Base-by-base conservation (phyloP, 305 asterid genomes). In the Salvia sclarea region DNA sequence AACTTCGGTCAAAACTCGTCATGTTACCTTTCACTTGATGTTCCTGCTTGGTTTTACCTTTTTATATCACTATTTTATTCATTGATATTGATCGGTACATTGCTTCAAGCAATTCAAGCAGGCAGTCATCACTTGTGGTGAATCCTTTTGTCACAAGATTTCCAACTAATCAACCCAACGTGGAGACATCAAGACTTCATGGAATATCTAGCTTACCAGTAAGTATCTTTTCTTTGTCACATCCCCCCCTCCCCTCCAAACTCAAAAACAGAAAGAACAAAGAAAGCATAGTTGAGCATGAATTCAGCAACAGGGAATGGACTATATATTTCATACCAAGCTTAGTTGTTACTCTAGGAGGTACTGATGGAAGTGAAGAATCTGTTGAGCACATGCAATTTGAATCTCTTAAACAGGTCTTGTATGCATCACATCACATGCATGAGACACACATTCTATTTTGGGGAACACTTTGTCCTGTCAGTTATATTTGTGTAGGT, bases 161-260 rank as follows among this genome's bases (percentile, higher is more conserved):
- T 43, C 67, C 77, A 30, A 61, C 2, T 52, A 70, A 38, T 66
- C 71, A n/a, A 45, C 68, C 73, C 35, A 53, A 20, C 44, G 54
- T 75, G 31, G 16, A 37, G 8, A 24, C 64, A 11, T 48, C 82
- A 54, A 41, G 66, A 53, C 89, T 70, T 14, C 41, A 61, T 64
- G 89, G 92, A 57, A 86, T 80, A 67, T 80, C 85, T 45, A 74
- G 83, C 67, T 61, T 84, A 18, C 78, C 82, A 28, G 91, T 83
- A 71, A 83, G 88, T 75, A 61, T 49, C 47, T 49, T 60, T 60
- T n/a, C n/a, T n/a, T n/a, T n/a, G n/a, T n/a, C n/a, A n/a, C n/a
- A n/a, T n/a, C n/a, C n/a, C n/a, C n/a, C n/a, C n/a, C n/a, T n/a
- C n/a, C n/a, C n/a, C n/a, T 25, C 72, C 31, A 2, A 25, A 25